These are phyloP conservation scores for Papiliotrema flavescens DNA, from an alignment of 1,284 basidiomycete species.

Conservation along the genomic window DNA sequence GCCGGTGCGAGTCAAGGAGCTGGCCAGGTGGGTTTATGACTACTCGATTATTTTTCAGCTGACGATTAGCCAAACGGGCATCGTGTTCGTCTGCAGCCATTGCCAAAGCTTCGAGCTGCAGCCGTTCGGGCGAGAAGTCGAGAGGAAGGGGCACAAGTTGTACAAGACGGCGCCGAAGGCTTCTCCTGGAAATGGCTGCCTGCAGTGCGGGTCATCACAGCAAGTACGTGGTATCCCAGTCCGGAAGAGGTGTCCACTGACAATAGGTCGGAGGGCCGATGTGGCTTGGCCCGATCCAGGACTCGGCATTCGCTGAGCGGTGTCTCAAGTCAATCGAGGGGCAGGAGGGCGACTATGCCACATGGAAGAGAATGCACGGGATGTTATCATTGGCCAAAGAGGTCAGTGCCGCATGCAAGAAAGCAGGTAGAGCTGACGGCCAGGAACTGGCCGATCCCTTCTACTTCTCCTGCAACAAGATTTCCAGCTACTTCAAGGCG, in stretches of 20 bases:
- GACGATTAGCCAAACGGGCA: slow-evolving; percentile 53
- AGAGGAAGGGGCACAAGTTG: slow-evolving; percentile 58
- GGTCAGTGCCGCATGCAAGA: slow-evolving; percentile 52
- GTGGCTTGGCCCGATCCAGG: slow-evolving; percentile 90
- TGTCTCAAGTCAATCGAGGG: slow-evolving; percentile 67
- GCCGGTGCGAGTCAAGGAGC: slow-evolving; percentile 82
- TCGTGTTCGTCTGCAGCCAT: slow-evolving; percentile 73
- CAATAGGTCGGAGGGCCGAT: slow-evolving; percentile 82
- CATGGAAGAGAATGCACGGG: slow-evolving; percentile 80
- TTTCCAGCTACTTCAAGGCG: slow-evolving; percentile 59
- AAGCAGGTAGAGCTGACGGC: slow-evolving; percentile 2
- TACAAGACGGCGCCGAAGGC: slow-evolving; percentile 71
- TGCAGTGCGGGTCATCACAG: slow-evolving; percentile 71
- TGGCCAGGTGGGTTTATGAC: slow-evolving; percentile 57
- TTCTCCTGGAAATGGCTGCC: slow-evolving; percentile 57
- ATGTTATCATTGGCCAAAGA: slow-evolving; percentile 89
- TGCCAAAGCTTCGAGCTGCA: slow-evolving; percentile 79
- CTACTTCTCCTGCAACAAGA: slow-evolving; percentile 83
- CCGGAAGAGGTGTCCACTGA: not conserved
- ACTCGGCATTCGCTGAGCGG: slow-evolving; percentile 66
- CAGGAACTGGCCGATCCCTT: slow-evolving; percentile 79
- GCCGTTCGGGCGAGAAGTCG: slow-evolving; percentile 66
- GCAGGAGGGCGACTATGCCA: slow-evolving; percentile 67
- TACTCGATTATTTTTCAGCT: not conserved
- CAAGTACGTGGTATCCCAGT: slow-evolving; percentile 55